phyloP scores from a whole-genome alignment of 75 land plant species.

The Isoetes taiwanensis region DNA sequence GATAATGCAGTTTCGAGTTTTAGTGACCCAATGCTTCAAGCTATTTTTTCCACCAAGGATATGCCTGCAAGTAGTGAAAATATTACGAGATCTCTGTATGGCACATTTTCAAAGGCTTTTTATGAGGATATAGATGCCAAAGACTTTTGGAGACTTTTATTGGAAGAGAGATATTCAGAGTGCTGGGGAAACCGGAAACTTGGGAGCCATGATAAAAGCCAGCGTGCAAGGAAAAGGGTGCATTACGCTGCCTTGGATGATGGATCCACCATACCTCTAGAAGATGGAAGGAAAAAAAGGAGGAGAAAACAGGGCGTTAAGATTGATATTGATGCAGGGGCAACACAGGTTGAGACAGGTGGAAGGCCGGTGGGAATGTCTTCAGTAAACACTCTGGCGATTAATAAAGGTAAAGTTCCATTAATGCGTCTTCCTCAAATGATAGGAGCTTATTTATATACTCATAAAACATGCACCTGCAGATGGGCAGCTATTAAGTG shows the following conservation, averaged over 20 bases:
- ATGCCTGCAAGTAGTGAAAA: constrained; percentile 14
- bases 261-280: too few relatives aligned
- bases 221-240: constrained; percentile 43
- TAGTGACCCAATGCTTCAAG: background rate
- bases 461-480: too few relatives aligned
- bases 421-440: too few relatives aligned
- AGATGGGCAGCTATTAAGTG: too few relatives aligned
- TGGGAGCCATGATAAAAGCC: constrained; percentile 26
- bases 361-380: too few relatives aligned
- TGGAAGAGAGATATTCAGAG: constrained; percentile 32
- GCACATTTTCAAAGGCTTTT: constrained; percentile 17
- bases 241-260: constrained; percentile 28
- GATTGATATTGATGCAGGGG: too few relatives aligned
- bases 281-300: too few relatives aligned
- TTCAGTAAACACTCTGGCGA: too few relatives aligned
- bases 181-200: constrained; percentile 28
- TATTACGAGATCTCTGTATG: constrained; percentile 19
- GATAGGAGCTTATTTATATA: too few relatives aligned
- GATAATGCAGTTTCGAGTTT: background rate
- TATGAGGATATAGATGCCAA: constrained; percentile 14
- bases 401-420: too few relatives aligned
- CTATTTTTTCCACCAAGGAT: constrained; percentile 4
- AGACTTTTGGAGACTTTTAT: constrained; percentile 38
- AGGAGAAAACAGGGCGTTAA: too few relatives aligned
- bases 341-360: too few relatives aligned